phyloP scores from a whole-genome alignment of 2,329 filamentous ascomycete genomes.

The Leptographium lundbergii region DNA sequence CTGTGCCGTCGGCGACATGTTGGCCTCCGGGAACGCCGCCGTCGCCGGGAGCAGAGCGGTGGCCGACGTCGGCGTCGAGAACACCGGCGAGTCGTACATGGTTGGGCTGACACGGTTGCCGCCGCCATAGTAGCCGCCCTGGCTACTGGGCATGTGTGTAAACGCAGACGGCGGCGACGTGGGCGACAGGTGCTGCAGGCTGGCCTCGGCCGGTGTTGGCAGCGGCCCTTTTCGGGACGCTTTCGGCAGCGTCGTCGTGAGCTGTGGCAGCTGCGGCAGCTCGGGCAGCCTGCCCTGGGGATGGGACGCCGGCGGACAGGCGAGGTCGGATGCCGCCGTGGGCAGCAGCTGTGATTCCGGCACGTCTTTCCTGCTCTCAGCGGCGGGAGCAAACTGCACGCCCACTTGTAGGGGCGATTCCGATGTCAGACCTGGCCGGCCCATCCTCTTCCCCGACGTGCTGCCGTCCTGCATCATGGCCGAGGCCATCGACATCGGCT shows the following conservation, averaged over 20 bases:
- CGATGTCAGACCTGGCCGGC: not conserved
- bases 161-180: not conserved
- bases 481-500: not conserved
- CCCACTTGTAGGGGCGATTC: not conserved
- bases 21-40: not conserved
- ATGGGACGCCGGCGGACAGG: no score
- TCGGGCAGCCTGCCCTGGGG: not conserved
- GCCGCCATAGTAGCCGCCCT: not conserved
- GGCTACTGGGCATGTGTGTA: not conserved
- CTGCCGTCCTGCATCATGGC: no score
- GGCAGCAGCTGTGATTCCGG: not conserved
- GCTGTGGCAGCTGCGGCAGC: not conserved
- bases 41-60: conserved; percentile 4
- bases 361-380: not conserved
- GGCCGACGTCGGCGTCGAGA: conserved; percentile 16
- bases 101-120: not conserved
- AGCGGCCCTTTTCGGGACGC: not conserved
- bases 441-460: no score
- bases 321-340: not conserved
- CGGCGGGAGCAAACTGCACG: not conserved
- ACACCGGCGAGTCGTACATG: conserved; percentile 5
- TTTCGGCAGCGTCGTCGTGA: not conserved
- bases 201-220: not conserved
- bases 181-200: conserved; percentile 5
- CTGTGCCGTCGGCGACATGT: not conserved